phyloP scores from a whole-genome alignment of 2,329 filamentous ascomycete genomes.

The Dichotomopilus funicola region DNA sequence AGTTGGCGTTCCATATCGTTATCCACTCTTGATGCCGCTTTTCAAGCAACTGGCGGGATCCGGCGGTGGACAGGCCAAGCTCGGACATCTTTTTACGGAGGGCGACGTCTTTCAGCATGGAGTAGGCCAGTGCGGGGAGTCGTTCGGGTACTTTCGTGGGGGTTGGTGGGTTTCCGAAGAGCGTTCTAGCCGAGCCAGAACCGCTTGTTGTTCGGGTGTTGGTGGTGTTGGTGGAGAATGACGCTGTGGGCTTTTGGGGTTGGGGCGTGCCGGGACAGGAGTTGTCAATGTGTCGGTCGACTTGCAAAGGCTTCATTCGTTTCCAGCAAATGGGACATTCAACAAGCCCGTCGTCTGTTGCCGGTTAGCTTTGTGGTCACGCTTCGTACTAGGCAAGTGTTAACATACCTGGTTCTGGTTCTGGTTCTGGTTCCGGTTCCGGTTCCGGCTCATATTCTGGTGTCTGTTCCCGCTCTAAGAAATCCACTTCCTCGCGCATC shows the following conservation, averaged over 20 bases:
- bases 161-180: constrained; percentile 18
- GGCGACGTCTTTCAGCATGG: constrained; percentile 70
- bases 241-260: constrained; percentile 27
- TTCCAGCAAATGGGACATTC: constrained; percentile 74
- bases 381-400: background rate
- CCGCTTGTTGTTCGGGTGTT: constrained; percentile 2
- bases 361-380: constrained; percentile 15
- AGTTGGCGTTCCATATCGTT: constrained; percentile 95
- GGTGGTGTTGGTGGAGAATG: constrained; percentile 5
- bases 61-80: constrained; percentile 67
- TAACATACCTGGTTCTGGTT: constrained; percentile 28
- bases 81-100: constrained; percentile 77
- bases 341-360: constrained; percentile 64
- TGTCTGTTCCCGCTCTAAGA: constrained; percentile 31
- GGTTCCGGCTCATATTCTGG: constrained; percentile 28
- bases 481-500: constrained; percentile 27
- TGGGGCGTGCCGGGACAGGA: constrained; percentile 40
- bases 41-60: constrained; percentile 64
- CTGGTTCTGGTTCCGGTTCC: constrained; percentile 29
- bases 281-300: constrained; percentile 75
- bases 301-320: constrained; percentile 71
- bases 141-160: constrained; percentile 47
- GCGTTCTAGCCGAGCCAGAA: constrained; percentile 19
- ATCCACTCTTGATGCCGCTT: constrained; percentile 86
- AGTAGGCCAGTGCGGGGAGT: constrained; percentile 78